Percentiles rank a stretch among this genome's conserved stretches.
Conservation (phyloP, 192 early-diverging fungal genomes). For the Backusella liffmaniae region DNA sequence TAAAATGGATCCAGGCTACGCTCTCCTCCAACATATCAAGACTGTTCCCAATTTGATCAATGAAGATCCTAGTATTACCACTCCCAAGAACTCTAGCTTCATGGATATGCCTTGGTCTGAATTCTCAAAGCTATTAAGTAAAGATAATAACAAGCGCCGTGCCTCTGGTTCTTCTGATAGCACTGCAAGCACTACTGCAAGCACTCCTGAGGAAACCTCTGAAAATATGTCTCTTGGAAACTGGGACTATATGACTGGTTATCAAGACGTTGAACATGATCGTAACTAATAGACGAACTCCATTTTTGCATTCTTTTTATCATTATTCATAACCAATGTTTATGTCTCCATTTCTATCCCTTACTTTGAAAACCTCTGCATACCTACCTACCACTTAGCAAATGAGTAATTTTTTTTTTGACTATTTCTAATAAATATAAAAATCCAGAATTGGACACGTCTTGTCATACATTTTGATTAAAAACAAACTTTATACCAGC, state of each 20-base stretch:
- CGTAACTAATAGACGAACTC: background rate
- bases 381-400: background rate
- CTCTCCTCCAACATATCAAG: slow-evolving; percentile 39
- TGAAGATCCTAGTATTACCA: slow-evolving; percentile 36
- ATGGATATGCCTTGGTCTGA: slow-evolving; percentile 42
- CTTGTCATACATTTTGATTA: slow-evolving; percentile 8
- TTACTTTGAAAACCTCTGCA: background rate
- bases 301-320: background rate
- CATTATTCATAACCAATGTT: slow-evolving; percentile 1
- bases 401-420: background rate
- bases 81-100: slow-evolving; percentile 39
- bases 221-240: slow-evolving; percentile 26
- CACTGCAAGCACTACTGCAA: slow-evolving; percentile 10
- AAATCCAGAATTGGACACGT: background rate
- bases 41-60: slow-evolving; percentile 39
- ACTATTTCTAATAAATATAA: background rate
- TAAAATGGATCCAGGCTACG: slow-evolving; percentile 40
- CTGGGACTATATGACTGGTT: slow-evolving; percentile 29
- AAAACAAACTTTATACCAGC: slow-evolving; percentile 1
- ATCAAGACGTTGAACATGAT: slow-evolving; percentile 18
- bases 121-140: slow-evolving; percentile 34
- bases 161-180: slow-evolving; percentile 5
- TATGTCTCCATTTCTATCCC: background rate
- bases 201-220: background rate
- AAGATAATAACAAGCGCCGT: slow-evolving; percentile 19